A percentile compares a stretch with the other conserved stretches of the same genome.
Evolutionary conservation across 352 stramenopile genomes (phyloP).

Genomic region (Globisporangium yorkense): DNA sequence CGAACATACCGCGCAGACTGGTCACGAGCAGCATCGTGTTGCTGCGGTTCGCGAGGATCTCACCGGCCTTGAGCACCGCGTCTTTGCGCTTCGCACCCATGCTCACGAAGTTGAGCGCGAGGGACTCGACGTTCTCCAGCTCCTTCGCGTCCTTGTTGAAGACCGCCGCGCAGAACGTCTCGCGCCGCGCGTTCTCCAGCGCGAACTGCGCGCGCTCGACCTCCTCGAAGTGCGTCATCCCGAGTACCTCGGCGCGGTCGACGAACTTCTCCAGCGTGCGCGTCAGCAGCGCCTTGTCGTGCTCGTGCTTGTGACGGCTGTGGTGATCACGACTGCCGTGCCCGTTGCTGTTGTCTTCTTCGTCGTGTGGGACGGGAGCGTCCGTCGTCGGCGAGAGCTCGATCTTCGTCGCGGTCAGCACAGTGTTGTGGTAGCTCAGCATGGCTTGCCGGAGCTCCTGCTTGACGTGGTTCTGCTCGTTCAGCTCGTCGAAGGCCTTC

Average conservation of each 20-base stretch:
- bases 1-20: conserved; percentile 59
- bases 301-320: not conserved
- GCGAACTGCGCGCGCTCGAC: conserved; percentile 67
- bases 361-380: not conserved
- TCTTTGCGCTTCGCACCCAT: conserved; percentile 57
- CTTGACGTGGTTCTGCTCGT: conserved; percentile 47
- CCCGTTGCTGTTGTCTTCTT: not conserved
- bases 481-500: conserved; percentile 59
- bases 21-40: conserved; percentile 74
- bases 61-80: conserved; percentile 67
- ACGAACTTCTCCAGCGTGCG: conserved; percentile 53
- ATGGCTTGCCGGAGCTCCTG: conserved; percentile 42
- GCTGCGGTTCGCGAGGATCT: conserved; percentile 73
- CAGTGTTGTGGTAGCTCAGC: conserved; percentile 26
- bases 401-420: conserved; percentile 4
- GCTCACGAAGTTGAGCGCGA: conserved; percentile 57
- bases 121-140: conserved; percentile 53
- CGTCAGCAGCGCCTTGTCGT: conserved; percentile 25
- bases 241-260: conserved; percentile 57
- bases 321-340: not conserved
- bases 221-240: conserved; percentile 67
- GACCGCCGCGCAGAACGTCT: conserved; percentile 56
- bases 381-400: not conserved
- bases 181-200: conserved; percentile 53
- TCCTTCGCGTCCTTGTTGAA: conserved; percentile 51